phyloP scores from a whole-genome alignment of 495 filamentous ascomycete genomes.

The Apiosordaria backusii region DNA sequence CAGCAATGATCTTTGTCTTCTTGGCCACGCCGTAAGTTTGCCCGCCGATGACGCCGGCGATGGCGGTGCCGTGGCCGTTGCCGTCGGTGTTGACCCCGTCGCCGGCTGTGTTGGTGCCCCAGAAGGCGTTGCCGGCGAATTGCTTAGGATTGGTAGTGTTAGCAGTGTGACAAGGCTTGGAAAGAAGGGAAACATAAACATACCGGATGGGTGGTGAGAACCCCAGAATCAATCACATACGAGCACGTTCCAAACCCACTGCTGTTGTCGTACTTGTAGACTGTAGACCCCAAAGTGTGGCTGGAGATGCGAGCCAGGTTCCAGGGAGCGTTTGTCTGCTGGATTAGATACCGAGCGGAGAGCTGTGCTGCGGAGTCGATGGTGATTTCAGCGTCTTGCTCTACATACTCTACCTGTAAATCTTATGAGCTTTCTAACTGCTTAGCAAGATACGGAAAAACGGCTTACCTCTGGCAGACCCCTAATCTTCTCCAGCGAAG shows the following conservation, averaged over 20 bases:
- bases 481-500: background rate
- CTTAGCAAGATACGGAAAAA: background rate
- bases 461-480: background rate
- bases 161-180: constrained; percentile 18
- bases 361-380: constrained; percentile 20
- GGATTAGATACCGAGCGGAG: constrained; percentile 15
- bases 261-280: constrained; percentile 55
- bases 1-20: constrained; percentile 55
- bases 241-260: constrained; percentile 53
- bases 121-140: constrained; percentile 52
- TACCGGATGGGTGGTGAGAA: constrained; percentile 45
- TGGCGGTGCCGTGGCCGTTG: constrained; percentile 54
- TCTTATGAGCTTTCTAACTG: background rate
- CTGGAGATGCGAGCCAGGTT: constrained; percentile 56
- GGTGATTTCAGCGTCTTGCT: constrained; percentile 41
- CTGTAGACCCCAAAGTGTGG: constrained; percentile 42
- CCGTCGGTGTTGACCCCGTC: constrained; percentile 30
- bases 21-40: constrained; percentile 60
- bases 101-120: constrained; percentile 28
- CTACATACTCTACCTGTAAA: constrained; percentile 41
- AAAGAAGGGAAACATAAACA: constrained; percentile 30
- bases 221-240: constrained; percentile 58
- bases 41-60: constrained; percentile 57
- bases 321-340: constrained; percentile 48
- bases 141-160: constrained; percentile 19